Evolutionary conservation across 2,329 filamentous ascomycete species (phyloP), one percentile per base, ranked within the genome.

Genomic region (Blumeria hordei): DNA sequence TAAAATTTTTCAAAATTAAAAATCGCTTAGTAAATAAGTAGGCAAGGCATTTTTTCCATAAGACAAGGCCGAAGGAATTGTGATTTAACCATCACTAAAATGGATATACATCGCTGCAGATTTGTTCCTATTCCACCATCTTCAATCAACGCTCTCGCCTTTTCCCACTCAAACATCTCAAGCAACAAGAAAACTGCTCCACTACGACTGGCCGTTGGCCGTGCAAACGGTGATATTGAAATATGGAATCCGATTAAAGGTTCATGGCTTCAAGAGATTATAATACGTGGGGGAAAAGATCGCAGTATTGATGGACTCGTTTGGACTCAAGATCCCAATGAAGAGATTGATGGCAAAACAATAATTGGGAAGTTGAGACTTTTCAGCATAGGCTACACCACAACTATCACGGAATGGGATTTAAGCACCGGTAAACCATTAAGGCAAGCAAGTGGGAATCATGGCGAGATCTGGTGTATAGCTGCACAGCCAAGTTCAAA

Each of bases 81-180:
- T 28, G 21, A 28, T 28, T 43, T 8, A 12, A 43, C 39, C 39
- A 43, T 43, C 39, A 43, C 6, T 1, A 56, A 58, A 57, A 95
- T 96, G 90, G 90, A 96, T 70, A 83, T 98, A 66, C 92, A 98
- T 72, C 86, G 92, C 64, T 94, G 88, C 66, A 86, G 92, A 66
- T 98, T 98, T 70, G 84, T 98, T 62, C 85, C 85, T 43, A 96
- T 85, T 69, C 87, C 88, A 60, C 83, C 87, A 7, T 87, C 87
- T 57, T 83, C 88, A 56, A 95, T 98, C 69, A 96, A 94, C 70
- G 83, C 87, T 59, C 78, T 96, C 65, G 87, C 90, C 61, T 96
- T 98, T 68, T 94, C 92, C 6, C 85, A 94, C 66, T 74, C 83
- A 18, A 70, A 73, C 57, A 68, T 70, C 59, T 67, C 67, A 60